A percentile compares a stretch with the other conserved stretches of the same genome.
Evolutionary conservation across 2,329 filamentous ascomycete species (phyloP).

Genomic region (Colletotrichum falcatum): DNA sequence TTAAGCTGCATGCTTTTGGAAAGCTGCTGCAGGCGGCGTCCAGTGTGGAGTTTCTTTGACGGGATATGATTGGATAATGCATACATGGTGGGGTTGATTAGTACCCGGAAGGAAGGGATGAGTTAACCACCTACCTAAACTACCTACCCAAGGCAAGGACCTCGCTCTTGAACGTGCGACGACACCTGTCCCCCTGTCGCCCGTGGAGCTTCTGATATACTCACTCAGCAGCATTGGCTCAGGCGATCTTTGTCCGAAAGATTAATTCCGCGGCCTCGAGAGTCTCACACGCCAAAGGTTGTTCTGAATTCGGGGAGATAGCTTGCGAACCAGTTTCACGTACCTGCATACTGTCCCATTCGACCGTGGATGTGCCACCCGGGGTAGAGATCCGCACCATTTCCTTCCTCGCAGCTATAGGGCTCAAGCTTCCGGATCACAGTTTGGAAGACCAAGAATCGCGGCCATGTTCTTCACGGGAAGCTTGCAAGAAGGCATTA

Average conservation of each 20-base stretch:
- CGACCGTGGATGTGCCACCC: background rate
- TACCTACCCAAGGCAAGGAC: background rate
- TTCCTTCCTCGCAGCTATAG: background rate
- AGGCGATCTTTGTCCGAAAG: background rate
- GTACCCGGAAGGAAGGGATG: slow-evolving; percentile 21
- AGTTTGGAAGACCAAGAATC: background rate
- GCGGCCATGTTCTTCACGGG: slow-evolving; percentile 83
- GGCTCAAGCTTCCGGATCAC: background rate
- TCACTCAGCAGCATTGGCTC: slow-evolving; percentile 4
- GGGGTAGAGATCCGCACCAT: slow-evolving; percentile 1
- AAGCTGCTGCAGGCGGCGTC: slow-evolving; percentile 10
- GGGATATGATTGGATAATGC: background rate
- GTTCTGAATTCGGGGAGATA: background rate
- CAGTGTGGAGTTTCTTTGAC: slow-evolving; percentile 10
- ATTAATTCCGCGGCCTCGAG: background rate
- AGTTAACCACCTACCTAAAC: background rate
- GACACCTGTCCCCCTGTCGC: slow-evolving; percentile 36
- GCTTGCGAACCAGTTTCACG: background rate
- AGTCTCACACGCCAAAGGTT: background rate
- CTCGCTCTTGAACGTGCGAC: slow-evolving; percentile 6
- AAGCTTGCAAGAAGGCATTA: slow-evolving; percentile 83
- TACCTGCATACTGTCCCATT: background rate
- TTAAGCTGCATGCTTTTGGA: slow-evolving; percentile 17
- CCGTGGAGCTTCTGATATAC: slow-evolving; percentile 9
- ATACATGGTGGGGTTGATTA: slow-evolving; percentile 5